phyloP scores from a whole-genome alignment of 495 filamentous ascomycete species.

The Penicillium dipodomyicola region DNA sequence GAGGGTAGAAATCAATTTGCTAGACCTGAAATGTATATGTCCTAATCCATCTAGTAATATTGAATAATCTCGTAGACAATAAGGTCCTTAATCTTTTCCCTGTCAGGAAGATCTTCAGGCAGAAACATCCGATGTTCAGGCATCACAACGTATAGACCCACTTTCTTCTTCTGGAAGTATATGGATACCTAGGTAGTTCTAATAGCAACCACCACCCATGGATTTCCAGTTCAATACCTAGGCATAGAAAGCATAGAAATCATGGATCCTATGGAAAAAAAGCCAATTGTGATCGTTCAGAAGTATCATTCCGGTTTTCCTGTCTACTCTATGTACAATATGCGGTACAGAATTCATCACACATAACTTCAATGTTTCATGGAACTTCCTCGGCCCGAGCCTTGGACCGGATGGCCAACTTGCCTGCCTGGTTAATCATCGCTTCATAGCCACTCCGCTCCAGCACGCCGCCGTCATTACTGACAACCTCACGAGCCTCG shows the following conservation, averaged over 20 bases:
- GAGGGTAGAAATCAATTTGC: not conserved
- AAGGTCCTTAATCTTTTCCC: not conserved
- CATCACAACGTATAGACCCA: not conserved
- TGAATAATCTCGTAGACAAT: not conserved
- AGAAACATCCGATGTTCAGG: not conserved
- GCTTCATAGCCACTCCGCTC: conserved; percentile 54
- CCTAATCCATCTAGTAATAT: not conserved
- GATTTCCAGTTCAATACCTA: not conserved
- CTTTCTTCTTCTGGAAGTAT: not conserved
- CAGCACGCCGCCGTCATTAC: conserved; percentile 46
- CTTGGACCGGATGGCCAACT: conserved; percentile 42
- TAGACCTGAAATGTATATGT: not conserved
- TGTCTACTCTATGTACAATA: not conserved
- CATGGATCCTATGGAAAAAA: not conserved
- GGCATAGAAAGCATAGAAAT: too few relatives aligned
- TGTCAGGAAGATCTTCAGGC: not conserved
- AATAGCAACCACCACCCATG: not conserved
- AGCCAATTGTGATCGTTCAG: not conserved
- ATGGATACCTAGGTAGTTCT: not conserved
- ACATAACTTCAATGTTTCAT: conserved; percentile 8
- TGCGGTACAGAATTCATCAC: not conserved
- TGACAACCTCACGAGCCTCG: conserved; percentile 51
- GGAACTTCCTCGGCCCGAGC: conserved; percentile 14
- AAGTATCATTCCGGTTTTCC: not conserved
- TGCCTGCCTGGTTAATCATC: conserved; percentile 53